Evolutionary conservation across 306 rosid genomes (phyloP), one percentile per base, ranked within the genome.

Genomic region (Trichosanthes truncata): DNA sequence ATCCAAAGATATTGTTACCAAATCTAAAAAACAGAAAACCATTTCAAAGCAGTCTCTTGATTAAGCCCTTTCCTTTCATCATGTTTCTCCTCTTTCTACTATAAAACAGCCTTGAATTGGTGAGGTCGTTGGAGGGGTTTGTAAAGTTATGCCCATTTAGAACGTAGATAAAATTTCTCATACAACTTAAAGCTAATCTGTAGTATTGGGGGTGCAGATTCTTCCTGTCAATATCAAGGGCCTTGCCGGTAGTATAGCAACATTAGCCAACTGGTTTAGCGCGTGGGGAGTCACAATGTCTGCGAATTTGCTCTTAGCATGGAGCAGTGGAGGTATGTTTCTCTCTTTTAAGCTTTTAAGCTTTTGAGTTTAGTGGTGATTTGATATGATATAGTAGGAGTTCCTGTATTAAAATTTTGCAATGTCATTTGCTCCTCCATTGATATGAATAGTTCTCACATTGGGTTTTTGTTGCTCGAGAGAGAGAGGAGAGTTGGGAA

Each of bases 201-300:
- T 33, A 59, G 79, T 45, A 23, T 67, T 48, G 18, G 83, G 9
- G 29, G 74, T 67, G 84, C 84, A 95, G 99, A 95, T 93, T 86
- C 97, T 95, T 87, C 99, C 99, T 3, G 62, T 90, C 55, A 89
- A 89, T 88, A 93, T 95, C 12, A 95, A 95, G 86, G 84, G 97
- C 77, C 94, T 95, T 40, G 99, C 97, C 1, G 99, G 99, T 81
- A 95, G 99, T 84, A 35, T 91, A 76, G 99, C 99, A 41, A 95
- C 97, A 75, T 95, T 95, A 78, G 88, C 93, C 90, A 95, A 93
- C 62, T 95, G 99, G 99, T 87, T 90, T 21, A 13, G 73, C 76
- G 79, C 97, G 6, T 95, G 92, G 91, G 77, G 85, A 82, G 84
- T 93, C 80, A 95, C 97, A 17, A 21, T 93, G 91, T 90, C 97